Conservation (phyloP, 257 asterid species). For the Capsicum pubescens region DNA sequence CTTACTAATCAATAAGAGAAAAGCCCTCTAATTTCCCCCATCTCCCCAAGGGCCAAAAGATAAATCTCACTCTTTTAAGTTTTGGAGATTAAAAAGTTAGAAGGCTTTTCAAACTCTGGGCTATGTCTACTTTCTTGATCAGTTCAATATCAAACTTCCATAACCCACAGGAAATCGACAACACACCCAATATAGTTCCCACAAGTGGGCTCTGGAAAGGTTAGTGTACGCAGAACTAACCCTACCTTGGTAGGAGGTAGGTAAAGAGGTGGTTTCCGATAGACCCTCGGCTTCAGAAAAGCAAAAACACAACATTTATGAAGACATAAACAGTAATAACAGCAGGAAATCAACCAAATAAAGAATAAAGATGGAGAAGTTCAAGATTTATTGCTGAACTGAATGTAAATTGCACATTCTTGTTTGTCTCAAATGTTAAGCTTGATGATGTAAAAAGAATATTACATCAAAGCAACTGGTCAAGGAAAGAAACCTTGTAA, state of each 20-base stretch:
- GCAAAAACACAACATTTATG: neutral
- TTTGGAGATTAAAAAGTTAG: too few species aligned
- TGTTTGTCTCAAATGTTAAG: slow-evolving; percentile 36
- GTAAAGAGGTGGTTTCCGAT: neutral
- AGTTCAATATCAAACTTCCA: neutral
- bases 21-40: too few species aligned
- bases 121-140: neutral
- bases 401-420: slow-evolving; percentile 59
- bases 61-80: too few species aligned
- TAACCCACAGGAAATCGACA: too few species aligned
- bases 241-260: neutral
- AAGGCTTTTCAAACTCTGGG: neutral
- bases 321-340: neutral
- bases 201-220: too few species aligned
- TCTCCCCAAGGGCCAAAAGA: too few species aligned
- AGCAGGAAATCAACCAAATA: slow-evolving; percentile 4
- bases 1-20: neutral
- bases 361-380: slow-evolving; percentile 16
- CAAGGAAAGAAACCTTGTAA: slow-evolving; percentile 36
- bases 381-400: slow-evolving; percentile 42
- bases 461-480: slow-evolving; percentile 59
- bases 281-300: neutral
- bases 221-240: too few species aligned
- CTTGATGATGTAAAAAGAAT: slow-evolving; percentile 50
- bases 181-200: too few species aligned